Base-by-base conservation (phyloP, 768 basidiomycete species). In the Termitomyces sp. region DNA sequence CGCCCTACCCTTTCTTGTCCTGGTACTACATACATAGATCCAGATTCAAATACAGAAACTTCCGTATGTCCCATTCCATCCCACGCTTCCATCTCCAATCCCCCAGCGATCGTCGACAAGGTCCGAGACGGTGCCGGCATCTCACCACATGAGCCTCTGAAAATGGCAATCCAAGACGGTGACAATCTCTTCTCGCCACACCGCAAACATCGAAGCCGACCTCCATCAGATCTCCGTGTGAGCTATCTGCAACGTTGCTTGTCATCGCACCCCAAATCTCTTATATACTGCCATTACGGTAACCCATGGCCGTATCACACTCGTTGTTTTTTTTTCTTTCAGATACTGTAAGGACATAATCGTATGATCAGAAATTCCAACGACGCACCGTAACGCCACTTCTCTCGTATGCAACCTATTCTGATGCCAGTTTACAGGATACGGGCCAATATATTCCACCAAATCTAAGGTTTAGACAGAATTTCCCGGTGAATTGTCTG, bases 11-110 rank as follows among this genome's bases (percentile, higher is more conserved):
- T 59, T 52, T 45, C 58, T 45, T 31, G 43, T 45, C 31, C n/a
- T 18, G 0, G 63, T 75, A 60, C 76, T 3, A 57, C 62, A 47
- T 39, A 25, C 25, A 22, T n/a, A 23, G 20, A 43, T 41, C 25
- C 11, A 12, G 3, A 15, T n/a, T 12, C 27, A 7, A 38, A 20
- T 7, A 52, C n/a, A 29, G n/a, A 35, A 31, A 11, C 29, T 35
- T n/a, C n/a, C n/a, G n/a, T n/a, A n/a, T n/a, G n/a, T n/a, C n/a
- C n/a, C n/a, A n/a, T n/a, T n/a, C n/a, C 40, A 22, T 23, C 11
- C 22, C 18, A 18, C 3, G 9, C 29, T 29, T 29, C 9, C 33
- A 23, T 12, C 25, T n/a, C 29, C 29, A 29, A 29, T 43, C 15
- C 25, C 6, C 20, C 9, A 27, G 16, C 11, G 22, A n/a, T n/a